Percentiles rank a stretch among this genome's conserved stretches.
Conservation (phyloP, 306 rosid genomes). For the Lablab purpureus region DNA sequence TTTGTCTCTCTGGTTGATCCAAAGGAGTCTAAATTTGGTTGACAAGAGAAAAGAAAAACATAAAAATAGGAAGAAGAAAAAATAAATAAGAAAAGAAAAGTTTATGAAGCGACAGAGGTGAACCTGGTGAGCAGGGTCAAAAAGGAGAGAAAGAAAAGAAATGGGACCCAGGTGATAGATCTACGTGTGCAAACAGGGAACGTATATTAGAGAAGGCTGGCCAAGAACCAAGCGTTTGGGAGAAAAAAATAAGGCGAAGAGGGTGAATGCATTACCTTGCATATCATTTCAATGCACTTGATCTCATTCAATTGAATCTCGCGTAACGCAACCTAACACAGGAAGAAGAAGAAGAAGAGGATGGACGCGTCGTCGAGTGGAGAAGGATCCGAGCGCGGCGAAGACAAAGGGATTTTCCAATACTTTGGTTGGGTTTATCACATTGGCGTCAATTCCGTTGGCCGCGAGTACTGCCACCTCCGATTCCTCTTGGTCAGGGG, state of each 20-base stretch:
- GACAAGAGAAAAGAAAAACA: background rate
- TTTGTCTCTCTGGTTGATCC: no score
- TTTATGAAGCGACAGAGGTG: no score
- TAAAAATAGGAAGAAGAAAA: background rate
- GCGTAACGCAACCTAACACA: background rate
- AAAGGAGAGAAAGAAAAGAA: background rate
- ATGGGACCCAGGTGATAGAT: background rate
- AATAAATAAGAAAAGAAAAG: background rate
- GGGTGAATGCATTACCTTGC: background rate
- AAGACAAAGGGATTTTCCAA: constrained; percentile 60
- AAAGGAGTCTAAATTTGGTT: background rate
- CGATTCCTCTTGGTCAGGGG: constrained; percentile 81
- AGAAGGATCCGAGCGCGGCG: constrained; percentile 46
- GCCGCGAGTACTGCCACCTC: constrained; percentile 79
- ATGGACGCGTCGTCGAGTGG: constrained; percentile 5
- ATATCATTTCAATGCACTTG: background rate
- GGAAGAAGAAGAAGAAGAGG: background rate
- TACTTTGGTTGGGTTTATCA: constrained; percentile 93
- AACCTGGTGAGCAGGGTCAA: background rate
- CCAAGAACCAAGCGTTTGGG: constrained; percentile 1
- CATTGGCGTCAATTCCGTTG: constrained; percentile 80
- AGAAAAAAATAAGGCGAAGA: constrained; percentile 36
- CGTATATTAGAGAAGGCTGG: background rate
- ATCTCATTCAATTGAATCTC: background rate
- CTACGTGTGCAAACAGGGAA: constrained; percentile 32